Conservation (phyloP, 1,284 basidiomycete genomes). For the Naganishia cerealis region DNA sequence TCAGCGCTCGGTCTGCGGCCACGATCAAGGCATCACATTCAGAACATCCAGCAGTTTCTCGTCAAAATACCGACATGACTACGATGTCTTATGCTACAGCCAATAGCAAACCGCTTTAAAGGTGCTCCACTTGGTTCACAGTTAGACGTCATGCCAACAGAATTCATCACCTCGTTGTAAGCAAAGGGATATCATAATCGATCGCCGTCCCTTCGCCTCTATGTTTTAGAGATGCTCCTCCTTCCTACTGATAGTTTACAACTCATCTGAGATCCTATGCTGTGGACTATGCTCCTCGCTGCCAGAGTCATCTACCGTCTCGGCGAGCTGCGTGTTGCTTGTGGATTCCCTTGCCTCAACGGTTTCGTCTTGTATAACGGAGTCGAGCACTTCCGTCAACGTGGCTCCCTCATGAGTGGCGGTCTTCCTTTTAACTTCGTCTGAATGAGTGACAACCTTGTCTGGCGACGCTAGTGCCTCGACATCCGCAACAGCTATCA, state of each 20-base stretch:
- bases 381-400: too few relatives aligned
- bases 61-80: slow-evolving; percentile 16
- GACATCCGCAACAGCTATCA: slow-evolving; percentile 12
- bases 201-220: not conserved
- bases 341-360: too few relatives aligned
- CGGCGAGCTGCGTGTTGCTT: not conserved
- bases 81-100: slow-evolving; percentile 25
- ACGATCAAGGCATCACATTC: slow-evolving; percentile 1
- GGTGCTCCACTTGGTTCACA: not conserved
- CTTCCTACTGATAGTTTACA: not conserved
- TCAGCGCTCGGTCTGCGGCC: not conserved
- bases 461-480: slow-evolving; percentile 14
- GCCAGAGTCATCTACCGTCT: not conserved
- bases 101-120: not conserved
- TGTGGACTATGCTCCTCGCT: not conserved
- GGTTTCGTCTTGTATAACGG: too few relatives aligned
- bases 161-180: not conserved
- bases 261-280: slow-evolving; percentile 15
- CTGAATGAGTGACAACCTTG: not conserved
- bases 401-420: too few relatives aligned
- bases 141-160: too few relatives aligned
- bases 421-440: not conserved
- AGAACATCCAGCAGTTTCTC: not conserved
- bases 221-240: not conserved
- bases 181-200: not conserved